phyloP scores from a whole-genome alignment of 306 rosid species.

The Albizia julibrissin region DNA sequence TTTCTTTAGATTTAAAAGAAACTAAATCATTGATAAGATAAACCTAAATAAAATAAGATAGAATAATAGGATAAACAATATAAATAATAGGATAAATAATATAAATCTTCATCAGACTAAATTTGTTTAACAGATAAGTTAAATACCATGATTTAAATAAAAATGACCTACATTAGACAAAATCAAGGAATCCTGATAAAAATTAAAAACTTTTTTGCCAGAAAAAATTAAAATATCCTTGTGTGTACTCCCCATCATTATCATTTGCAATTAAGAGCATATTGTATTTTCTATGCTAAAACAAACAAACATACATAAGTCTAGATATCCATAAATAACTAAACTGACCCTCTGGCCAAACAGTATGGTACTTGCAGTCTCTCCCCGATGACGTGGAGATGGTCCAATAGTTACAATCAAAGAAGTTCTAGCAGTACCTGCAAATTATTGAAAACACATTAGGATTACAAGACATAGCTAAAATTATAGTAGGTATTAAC shows the following conservation, averaged over 20 bases:
- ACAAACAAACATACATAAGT: background rate
- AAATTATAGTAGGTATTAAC: constrained; percentile 18
- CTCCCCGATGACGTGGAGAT: constrained; percentile 99
- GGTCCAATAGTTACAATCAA: constrained; percentile 96
- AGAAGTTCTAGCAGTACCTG: constrained; percentile 99
- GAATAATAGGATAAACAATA: too few relatives aligned
- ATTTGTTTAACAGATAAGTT: background rate
- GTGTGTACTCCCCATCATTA: background rate
- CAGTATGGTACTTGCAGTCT: constrained; percentile 90
- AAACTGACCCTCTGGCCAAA: constrained; percentile 94
- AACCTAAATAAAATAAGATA: background rate
- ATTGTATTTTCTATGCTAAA: constrained; percentile 8
- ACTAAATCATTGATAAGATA: background rate
- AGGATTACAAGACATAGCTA: background rate
- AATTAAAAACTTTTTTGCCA: background rate
- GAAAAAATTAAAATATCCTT: background rate
- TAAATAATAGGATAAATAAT: background rate
- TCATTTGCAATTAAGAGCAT: background rate
- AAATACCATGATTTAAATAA: background rate
- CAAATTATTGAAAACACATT: constrained; percentile 10
- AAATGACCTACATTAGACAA: background rate
- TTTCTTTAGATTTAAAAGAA: background rate
- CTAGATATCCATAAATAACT: constrained; percentile 25
- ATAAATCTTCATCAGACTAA: background rate
- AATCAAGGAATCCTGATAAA: background rate